A percentile compares a stretch with the other conserved stretches of the same genome.
Evolutionary conservation across 306 rosid genomes (phyloP).

Genomic region (Acmispon strigosus): DNA sequence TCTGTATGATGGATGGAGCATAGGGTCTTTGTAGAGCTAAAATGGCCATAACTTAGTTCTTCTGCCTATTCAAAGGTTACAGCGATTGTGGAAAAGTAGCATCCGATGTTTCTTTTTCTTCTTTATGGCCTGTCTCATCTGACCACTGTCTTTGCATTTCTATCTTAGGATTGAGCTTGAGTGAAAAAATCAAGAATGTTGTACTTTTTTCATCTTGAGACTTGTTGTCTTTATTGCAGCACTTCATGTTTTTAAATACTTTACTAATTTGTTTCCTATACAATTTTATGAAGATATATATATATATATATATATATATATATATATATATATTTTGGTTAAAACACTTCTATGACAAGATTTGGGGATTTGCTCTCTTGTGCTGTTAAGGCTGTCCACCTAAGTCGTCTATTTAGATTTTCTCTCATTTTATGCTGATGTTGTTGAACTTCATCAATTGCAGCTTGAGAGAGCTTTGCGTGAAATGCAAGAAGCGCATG

Average conservation of each 20-base stretch:
- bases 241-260: neutral
- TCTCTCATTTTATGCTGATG: conserved; percentile 12
- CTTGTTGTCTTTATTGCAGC: neutral
- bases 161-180: neutral
- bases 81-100: neutral
- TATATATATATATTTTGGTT: neutral
- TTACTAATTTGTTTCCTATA: neutral
- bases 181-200: neutral
- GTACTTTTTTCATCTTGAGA: neutral
- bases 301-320: neutral
- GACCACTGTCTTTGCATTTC: neutral
- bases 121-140: neutral
- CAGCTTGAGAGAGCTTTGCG: conserved; percentile 77
- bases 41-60: neutral
- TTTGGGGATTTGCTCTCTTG: neutral
- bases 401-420: conserved; percentile 4
- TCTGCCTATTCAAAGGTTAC: neutral
- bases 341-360: neutral
- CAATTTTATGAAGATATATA: conserved; percentile 6
- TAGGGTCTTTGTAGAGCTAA: neutral
- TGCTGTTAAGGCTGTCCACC: conserved; percentile 1
- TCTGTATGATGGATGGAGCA: neutral
- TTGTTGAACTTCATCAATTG: conserved; percentile 15
- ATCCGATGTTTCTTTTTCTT: neutral
- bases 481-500: conserved; percentile 51